Conservation (phyloP, 176 grass and related monocot species). For the Bromus sterilis region DNA sequence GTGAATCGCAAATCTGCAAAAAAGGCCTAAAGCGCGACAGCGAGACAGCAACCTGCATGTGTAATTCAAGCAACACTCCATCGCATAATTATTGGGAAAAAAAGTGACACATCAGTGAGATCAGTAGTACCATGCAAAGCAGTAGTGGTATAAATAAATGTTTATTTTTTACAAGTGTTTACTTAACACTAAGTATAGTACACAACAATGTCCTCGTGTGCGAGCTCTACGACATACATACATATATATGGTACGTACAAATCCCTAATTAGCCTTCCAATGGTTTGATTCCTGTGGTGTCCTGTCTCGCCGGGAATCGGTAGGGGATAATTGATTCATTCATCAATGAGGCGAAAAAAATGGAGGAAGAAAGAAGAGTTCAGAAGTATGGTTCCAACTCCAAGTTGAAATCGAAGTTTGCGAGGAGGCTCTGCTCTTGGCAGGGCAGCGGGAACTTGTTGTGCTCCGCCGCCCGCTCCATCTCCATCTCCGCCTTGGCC, state of each 20-base stretch:
- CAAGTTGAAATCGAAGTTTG: slow-evolving; percentile 58
- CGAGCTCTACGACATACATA: background rate
- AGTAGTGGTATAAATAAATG: background rate
- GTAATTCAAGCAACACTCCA: background rate
- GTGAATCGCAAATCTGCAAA: slow-evolving; percentile 25
- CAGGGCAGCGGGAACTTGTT: slow-evolving; percentile 48
- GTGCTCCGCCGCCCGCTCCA: slow-evolving; percentile 35
- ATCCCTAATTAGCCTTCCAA: slow-evolving; percentile 17
- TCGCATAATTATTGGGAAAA: background rate
- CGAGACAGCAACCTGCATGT: slow-evolving; percentile 17
- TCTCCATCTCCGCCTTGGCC: slow-evolving; percentile 10
- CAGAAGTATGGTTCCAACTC: slow-evolving; percentile 45
- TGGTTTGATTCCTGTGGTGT: background rate
- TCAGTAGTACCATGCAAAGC: background rate
- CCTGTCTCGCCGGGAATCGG: background rate
- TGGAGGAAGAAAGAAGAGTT: background rate
- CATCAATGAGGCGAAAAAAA: background rate
- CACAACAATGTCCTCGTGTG: slow-evolving; percentile 16
- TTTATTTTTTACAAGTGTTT: slow-evolving; percentile 27
- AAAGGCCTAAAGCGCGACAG: slow-evolving; percentile 31
- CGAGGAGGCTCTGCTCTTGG: slow-evolving; percentile 49
- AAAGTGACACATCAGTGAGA: background rate
- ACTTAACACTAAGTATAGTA: background rate
- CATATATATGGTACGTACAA: background rate
- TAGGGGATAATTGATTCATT: too few species aligned